Evolutionary conservation across 176 grass and related monocot genomes (phyloP), one percentile per base, ranked within the genome.

Genomic region (Echinochloa phyllopogon): DNA sequence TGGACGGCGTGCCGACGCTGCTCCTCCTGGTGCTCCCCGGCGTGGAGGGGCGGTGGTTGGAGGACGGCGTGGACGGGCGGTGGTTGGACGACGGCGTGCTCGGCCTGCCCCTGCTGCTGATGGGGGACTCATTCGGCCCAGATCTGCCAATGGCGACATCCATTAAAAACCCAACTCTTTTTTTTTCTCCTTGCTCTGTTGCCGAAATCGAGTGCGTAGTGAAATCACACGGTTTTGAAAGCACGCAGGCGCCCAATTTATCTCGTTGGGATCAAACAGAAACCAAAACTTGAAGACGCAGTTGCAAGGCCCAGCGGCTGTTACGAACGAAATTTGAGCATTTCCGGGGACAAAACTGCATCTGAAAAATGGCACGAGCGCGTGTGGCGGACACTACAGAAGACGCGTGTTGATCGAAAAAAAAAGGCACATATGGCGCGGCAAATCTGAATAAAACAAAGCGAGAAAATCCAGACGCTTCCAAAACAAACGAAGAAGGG

Each of bases 51-150:
- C 84, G 77, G 60, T 86, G 63, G 47, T 78, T 85, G 83, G 70
- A 76, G 14, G 83, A 75, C 2, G 90, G 78, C 16, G 85, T 92
- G 52, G 90, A 88, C 0, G 90, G 85, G 25, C 92, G 82, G 62
- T 86, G 84, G 29, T 72, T 88, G 69, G 82, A 88, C 0, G 83
- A 85, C 3, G 90, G 70, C 55, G 86, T 92, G 75, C 74, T 88
- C 25, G 94, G 94, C 78, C 86, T 82, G 48, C 63, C 65, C 90
- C 86, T 91, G 97, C 85, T 90, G 95, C 87, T 80, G 51, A 88
- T 69, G 20, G 90, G 89, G 67, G 97, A 89, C 60, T 99, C 97
- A 44, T 80, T 94, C 27, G 88, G 84, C 74, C 97, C 94, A 94
- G 97, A 96, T 99, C 97, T 99, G 87, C 13, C 47, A 77, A 73